These are phyloP conservation scores for Artemisia argyi DNA, from an alignment of 129 eudicot species.

Conservation along the genomic window DNA sequence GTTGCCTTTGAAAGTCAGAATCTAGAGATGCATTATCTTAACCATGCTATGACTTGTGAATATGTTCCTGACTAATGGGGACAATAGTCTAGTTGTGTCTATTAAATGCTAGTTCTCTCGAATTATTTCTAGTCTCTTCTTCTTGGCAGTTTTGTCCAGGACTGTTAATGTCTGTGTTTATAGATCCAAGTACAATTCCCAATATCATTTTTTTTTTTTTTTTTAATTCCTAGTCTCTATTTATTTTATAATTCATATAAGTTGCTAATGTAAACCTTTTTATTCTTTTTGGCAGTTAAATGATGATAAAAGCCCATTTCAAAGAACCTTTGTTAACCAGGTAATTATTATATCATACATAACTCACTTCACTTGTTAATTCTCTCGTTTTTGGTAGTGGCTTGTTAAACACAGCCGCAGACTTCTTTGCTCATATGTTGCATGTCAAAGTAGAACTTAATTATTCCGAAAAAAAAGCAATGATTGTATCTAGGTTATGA, in stretches of 20 bases:
- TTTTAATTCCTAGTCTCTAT: not conserved
- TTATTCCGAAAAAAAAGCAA: conserved; percentile 11
- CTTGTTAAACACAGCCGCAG: conserved; percentile 14
- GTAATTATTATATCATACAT: conserved; percentile 39
- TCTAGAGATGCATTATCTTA: not conserved
- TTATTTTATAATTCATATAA: not conserved
- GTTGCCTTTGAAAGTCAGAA: not conserved
- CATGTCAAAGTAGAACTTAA: not conserved
- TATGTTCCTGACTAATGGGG: not conserved
- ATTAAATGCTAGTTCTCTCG: conserved; percentile 5
- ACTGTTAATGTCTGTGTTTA: not conserved
- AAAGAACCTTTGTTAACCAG: conserved; percentile 95
- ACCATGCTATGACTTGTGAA: not conserved
- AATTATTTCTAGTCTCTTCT: conserved; percentile 3
- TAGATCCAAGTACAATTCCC: conserved; percentile 12
- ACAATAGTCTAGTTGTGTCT: conserved; percentile 15
- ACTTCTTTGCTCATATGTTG: conserved; percentile 3
- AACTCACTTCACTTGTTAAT: conserved; percentile 1
- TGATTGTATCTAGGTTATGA: conserved; percentile 5
- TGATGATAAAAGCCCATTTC: conserved; percentile 95
- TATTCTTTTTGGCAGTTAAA: conserved; percentile 64
- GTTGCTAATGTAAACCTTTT: conserved; percentile 22
- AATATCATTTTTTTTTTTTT: not conserved
- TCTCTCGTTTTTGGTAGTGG: conserved; percentile 11
- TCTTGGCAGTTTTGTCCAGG: conserved; percentile 2